Evolutionary conservation across 345 rosid genomes (phyloP).

Genomic region (Noccaea bulbosa): DNA sequence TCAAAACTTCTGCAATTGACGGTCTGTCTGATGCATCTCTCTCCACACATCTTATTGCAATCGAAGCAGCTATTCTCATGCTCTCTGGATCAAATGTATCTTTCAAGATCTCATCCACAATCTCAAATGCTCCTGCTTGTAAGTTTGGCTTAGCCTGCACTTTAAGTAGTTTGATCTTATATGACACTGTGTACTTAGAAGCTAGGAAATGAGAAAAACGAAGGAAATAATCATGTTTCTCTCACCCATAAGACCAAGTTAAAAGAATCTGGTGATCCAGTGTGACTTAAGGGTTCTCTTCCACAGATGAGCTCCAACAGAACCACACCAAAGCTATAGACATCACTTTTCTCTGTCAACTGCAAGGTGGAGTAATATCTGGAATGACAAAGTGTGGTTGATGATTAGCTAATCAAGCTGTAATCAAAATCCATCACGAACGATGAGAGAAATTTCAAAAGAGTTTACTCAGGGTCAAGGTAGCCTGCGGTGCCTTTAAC

Average conservation of each 20-base stretch:
- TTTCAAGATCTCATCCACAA: conserved; percentile 69
- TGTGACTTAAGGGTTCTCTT: conserved; percentile 78
- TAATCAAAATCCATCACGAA: neutral
- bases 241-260: conserved; percentile 93
- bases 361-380: conserved; percentile 89
- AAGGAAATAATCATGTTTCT: conserved; percentile 9
- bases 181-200: conserved; percentile 3
- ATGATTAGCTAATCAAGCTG: conserved; percentile 14
- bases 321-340: conserved; percentile 93
- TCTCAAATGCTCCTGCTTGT: conserved; percentile 87
- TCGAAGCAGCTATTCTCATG: conserved; percentile 65
- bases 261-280: conserved; percentile 90
- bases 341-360: conserved; percentile 90
- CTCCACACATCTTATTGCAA: conserved; percentile 70
- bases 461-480: conserved; percentile 88
- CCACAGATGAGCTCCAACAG: conserved; percentile 92
- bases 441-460: neutral
- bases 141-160: conserved; percentile 88
- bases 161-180: conserved; percentile 10
- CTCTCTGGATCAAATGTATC: conserved; percentile 70
- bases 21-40: conserved; percentile 83
- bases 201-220: conserved; percentile 11
- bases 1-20: conserved; percentile 59
- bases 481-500: conserved; percentile 96
- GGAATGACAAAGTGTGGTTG: conserved; percentile 29